Conservation (phyloP, 306 rosid genomes). For the Prunus padus region DNA sequence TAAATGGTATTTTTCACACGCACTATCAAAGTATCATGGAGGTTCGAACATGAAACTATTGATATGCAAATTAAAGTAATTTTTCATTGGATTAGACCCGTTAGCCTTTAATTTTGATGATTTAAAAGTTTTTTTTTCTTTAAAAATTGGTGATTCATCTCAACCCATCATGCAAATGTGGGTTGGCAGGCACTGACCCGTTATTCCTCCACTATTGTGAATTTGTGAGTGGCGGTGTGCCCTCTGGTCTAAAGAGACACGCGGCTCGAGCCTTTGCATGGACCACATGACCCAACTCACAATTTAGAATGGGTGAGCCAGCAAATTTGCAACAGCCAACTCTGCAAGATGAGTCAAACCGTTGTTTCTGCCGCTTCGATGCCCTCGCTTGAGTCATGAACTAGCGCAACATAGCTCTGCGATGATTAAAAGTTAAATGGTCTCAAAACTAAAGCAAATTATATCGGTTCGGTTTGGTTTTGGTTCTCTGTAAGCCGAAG, state of each 20-base stretch:
- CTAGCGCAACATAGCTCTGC: not conserved
- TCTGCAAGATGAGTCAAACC: not conserved
- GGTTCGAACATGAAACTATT: too few species aligned
- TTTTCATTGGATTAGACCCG: too few species aligned
- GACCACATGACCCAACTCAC: not conserved
- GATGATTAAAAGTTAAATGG: not conserved
- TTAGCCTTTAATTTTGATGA: too few species aligned
- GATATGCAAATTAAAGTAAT: too few species aligned
- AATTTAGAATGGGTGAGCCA: not conserved
- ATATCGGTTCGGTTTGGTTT: too few species aligned
- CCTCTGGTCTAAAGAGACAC: not conserved
- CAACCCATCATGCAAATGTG: not conserved
- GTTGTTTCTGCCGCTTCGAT: not conserved
- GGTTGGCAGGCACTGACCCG: not conserved
- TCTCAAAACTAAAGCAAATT: too few species aligned
- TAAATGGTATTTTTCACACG: accelerated
- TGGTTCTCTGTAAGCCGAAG: too few species aligned
- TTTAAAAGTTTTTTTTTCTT: too few species aligned
- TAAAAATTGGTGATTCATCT: not conserved
- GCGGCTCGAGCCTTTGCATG: not conserved
- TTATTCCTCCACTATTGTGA: not conserved
- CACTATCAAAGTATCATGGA: too few species aligned
- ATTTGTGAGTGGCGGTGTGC: too few species aligned
- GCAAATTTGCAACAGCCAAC: not conserved
- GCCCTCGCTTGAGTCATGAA: not conserved